Conservation (phyloP, 129 eudicot genomes). For the Smallanthus sonchifolius region DNA sequence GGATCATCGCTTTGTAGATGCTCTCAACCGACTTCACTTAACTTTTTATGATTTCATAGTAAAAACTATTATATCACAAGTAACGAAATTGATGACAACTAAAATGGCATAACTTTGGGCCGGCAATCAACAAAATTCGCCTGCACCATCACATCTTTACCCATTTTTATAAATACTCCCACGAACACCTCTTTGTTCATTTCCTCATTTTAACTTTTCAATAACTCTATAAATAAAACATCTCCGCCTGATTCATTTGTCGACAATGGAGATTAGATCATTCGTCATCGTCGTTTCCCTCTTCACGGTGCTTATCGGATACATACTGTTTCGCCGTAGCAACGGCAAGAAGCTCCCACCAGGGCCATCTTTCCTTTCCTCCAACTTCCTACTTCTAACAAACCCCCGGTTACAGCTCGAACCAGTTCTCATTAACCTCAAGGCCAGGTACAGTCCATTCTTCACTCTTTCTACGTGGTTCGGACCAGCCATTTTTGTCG, state of each 20-base stretch:
- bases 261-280: constrained; percentile 9
- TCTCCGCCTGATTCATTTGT: not conserved
- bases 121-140: not conserved
- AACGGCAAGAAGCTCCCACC: constrained; percentile 28
- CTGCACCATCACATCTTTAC: not conserved
- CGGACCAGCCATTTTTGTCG: constrained; percentile 33
- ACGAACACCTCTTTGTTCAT: not conserved
- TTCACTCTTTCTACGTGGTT: constrained; percentile 38
- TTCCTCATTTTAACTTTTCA: not conserved
- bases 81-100: not conserved
- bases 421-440: constrained; percentile 11
- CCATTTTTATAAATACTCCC: not conserved
- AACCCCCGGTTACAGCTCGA: constrained; percentile 7
- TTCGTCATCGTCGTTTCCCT: not conserved
- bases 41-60: not conserved
- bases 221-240: not conserved
- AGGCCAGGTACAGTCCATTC: constrained; percentile 33
- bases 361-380: constrained; percentile 22
- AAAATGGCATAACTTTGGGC: not conserved
- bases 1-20: not conserved
- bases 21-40: not conserved
- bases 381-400: constrained; percentile 18
- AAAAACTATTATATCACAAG: not conserved
- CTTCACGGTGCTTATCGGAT: not conserved
- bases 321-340: not conserved